These are phyloP conservation scores for Orbilia ellipsospora DNA, from an alignment of 2,329 filamentous ascomycete genomes.

Conservation along the genomic window DNA sequence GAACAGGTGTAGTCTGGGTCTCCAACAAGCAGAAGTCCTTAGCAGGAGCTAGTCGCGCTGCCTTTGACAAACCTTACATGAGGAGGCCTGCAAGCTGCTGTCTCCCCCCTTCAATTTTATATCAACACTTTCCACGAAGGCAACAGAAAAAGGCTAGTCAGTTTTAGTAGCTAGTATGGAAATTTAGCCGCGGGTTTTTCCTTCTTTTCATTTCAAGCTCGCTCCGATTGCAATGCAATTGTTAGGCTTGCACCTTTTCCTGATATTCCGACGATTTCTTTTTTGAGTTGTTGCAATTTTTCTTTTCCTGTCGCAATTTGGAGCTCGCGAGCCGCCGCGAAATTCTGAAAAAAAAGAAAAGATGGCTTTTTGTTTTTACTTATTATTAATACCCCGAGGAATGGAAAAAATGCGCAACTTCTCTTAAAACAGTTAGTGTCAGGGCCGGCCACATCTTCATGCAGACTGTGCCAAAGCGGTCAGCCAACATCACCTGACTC, in stretches of 20 bases:
- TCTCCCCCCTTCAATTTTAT: slow-evolving; percentile 42
- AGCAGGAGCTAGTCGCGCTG: slow-evolving; percentile 52
- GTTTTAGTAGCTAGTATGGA: slow-evolving; percentile 34
- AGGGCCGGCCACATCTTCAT: slow-evolving; percentile 16
- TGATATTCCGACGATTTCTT: slow-evolving; percentile 2
- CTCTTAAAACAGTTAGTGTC: slow-evolving; percentile 45
- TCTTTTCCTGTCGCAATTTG: slow-evolving; percentile 38
- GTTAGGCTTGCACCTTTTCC: not conserved
- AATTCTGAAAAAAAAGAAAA: slow-evolving; percentile 29
- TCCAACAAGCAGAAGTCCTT: slow-evolving; percentile 54
- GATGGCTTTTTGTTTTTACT: no score
- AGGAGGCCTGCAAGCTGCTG: slow-evolving; percentile 27
- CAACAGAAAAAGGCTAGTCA: slow-evolving; percentile 26
- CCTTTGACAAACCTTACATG: slow-evolving; percentile 54
- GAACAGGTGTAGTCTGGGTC: slow-evolving; percentile 48
- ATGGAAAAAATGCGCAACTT: slow-evolving; percentile 3
- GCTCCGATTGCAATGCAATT: no score
- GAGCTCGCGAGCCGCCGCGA: slow-evolving; percentile 47
- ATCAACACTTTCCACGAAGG: slow-evolving; percentile 42
- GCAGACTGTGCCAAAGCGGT: slow-evolving; percentile 27
- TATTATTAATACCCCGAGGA: not conserved
- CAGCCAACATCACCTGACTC: slow-evolving; percentile 30
- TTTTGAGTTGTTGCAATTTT: slow-evolving; percentile 49
- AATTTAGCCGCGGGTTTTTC: slow-evolving; percentile 53
- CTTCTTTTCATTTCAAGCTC: slow-evolving; percentile 4